Evolutionary conservation across 768 basidiomycete genomes (phyloP).

Genomic region (Hygrocybe punicea): DNA sequence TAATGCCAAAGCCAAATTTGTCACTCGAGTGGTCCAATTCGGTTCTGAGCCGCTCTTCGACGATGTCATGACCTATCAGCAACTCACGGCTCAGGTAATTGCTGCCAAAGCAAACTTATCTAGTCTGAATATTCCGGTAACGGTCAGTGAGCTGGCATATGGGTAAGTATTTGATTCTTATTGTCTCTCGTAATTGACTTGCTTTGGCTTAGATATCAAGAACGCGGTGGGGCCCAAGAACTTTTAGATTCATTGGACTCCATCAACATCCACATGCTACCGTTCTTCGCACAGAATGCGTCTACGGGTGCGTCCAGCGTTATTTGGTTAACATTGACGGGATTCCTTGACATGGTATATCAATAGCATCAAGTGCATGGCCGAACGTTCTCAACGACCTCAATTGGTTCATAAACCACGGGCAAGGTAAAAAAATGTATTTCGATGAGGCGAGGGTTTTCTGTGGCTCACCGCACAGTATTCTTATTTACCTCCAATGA

Average conservation of each 20-base stretch:
- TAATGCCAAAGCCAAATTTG: constrained; percentile 45
- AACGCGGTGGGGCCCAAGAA: constrained; percentile 47
- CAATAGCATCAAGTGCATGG: constrained; percentile 56
- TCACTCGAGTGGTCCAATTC: constrained; percentile 50
- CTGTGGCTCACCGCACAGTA: background rate
- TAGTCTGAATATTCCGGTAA: constrained; percentile 46
- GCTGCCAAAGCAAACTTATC: constrained; percentile 38
- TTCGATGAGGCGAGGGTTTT: constrained; percentile 53
- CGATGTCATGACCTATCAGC: constrained; percentile 36
- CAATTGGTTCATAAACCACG: constrained; percentile 64
- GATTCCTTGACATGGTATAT: background rate
- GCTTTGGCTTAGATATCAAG: constrained; percentile 34
- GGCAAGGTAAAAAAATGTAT: constrained; percentile 70
- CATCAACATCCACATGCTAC: constrained; percentile 68
- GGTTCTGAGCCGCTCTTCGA: constrained; percentile 53
- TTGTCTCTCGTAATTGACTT: too few species aligned
- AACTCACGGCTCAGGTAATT: constrained; percentile 43
- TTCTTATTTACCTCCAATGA: background rate
- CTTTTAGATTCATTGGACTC: constrained; percentile 59
- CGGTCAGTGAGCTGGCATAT: constrained; percentile 46
- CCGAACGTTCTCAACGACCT: constrained; percentile 56
- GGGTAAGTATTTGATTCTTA: constrained; percentile 1
- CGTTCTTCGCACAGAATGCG: constrained; percentile 59
- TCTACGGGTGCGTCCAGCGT: constrained; percentile 46
- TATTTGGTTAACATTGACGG: background rate